Evolutionary conservation across 371 early-diverging fungal genomes (phyloP).

Genomic region (Dichotomocladium elegans): DNA sequence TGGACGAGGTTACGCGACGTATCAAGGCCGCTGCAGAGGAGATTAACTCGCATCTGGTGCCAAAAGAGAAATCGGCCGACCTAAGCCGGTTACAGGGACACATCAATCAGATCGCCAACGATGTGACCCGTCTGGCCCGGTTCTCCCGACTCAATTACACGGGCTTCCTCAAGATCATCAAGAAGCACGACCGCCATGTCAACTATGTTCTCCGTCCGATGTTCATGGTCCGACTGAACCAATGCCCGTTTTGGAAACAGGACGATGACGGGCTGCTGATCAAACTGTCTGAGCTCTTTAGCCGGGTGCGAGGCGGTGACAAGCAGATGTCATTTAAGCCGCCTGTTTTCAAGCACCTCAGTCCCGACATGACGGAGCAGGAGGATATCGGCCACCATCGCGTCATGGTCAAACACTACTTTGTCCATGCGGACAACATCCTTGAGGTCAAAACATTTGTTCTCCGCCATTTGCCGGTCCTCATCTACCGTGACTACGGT

Average conservation of each 20-base stretch:
- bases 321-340: conserved; percentile 47
- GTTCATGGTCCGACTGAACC: conserved; percentile 86
- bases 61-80: too few species aligned
- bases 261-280: conserved; percentile 88
- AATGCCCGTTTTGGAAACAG: conserved; percentile 87
- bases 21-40: conserved; percentile 62
- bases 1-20: conserved; percentile 80
- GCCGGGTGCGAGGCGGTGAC: conserved; percentile 82
- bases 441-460: conserved; percentile 93
- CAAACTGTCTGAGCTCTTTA: conserved; percentile 85
- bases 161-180: conserved; percentile 95
- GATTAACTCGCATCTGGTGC: conserved; percentile 19
- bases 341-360: neutral
- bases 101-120: conserved; percentile 78
- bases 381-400: conserved; percentile 33
- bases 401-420: conserved; percentile 71
- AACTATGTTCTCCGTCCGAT: conserved; percentile 78
- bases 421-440: conserved; percentile 98
- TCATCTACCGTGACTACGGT: conserved; percentile 81
- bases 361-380: neutral
- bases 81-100: conserved; percentile 67
- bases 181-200: conserved; percentile 97
- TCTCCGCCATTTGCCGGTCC: conserved; percentile 93
- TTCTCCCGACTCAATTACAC: conserved; percentile 94
- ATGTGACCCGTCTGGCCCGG: conserved; percentile 88